Conservation (phyloP, 305 asterid species). For the Rubia peregrina region DNA sequence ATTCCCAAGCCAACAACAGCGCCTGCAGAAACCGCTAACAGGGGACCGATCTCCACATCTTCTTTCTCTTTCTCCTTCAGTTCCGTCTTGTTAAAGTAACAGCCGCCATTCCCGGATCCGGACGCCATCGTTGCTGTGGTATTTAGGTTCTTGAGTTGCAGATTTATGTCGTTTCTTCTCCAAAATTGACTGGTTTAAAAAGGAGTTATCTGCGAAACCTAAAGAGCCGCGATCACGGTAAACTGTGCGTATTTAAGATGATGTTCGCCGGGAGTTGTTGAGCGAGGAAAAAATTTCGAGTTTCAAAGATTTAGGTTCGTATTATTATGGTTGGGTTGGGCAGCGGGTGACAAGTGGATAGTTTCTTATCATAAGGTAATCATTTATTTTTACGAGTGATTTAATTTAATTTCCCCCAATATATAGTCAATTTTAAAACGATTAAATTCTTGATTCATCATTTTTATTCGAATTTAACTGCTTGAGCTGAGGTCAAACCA, state of each 20-base stretch:
- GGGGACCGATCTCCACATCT: neutral
- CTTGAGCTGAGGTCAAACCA: no score
- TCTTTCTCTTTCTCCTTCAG: neutral
- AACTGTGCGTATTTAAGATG: neutral
- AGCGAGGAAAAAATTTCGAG: neutral
- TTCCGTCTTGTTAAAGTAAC: neutral
- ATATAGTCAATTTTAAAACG: no score
- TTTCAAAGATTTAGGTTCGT: neutral
- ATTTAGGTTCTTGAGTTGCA: no score
- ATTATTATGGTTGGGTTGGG: no score
- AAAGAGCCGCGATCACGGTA: neutral
- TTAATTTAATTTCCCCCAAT: no score
- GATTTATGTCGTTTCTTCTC: neutral
- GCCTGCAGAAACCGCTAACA: neutral
- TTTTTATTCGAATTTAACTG: no score
- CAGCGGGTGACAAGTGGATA: no score
- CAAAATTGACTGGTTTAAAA: neutral
- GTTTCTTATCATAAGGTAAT: no score
- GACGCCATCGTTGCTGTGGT: neutral
- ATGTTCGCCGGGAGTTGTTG: neutral
- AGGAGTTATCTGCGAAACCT: no score
- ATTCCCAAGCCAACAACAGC: slow-evolving; percentile 7
- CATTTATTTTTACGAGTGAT: no score
- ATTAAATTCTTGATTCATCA: no score
- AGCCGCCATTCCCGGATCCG: neutral